phyloP scores from a whole-genome alignment of 371 early-diverging fungal genomes.

The Actinomortierella wolfii region DNA sequence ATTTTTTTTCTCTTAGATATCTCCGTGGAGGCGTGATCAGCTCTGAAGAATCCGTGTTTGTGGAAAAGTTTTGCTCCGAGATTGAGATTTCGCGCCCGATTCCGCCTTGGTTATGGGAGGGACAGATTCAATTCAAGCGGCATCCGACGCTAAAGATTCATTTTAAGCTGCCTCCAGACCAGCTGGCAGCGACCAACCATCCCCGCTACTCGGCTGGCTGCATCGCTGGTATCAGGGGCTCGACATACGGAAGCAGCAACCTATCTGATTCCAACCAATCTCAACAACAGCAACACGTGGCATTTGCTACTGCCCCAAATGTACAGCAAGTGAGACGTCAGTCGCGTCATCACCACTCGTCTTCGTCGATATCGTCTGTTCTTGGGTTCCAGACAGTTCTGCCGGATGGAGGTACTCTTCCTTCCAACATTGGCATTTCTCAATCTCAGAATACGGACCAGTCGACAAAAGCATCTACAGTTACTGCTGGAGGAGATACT shows the following conservation, averaged over 20 bases:
- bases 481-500: no score
- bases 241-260: constrained; percentile 6
- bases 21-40: constrained; percentile 80
- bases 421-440: not conserved
- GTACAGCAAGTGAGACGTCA: not conserved
- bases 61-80: constrained; percentile 79
- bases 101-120: constrained; percentile 86
- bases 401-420: not conserved
- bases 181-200: no score
- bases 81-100: constrained; percentile 69
- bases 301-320: no score
- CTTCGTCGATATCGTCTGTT: not conserved
- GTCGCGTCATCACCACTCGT: not conserved
- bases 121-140: constrained; percentile 59
- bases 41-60: constrained; percentile 89
- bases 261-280: constrained; percentile 2
- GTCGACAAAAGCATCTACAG: no score
- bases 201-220: no score
- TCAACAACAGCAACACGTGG: not conserved
- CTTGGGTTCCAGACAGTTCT: not conserved
- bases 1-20: constrained; percentile 45
- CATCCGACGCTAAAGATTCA: constrained; percentile 66
- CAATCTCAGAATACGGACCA: no score
- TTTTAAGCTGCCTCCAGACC: constrained; percentile 30
- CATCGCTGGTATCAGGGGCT: no score